Evolutionary conservation across 257 asterid genomes (phyloP), one percentile per base, ranked within the genome.

Genomic region (Solanum peruvianum): DNA sequence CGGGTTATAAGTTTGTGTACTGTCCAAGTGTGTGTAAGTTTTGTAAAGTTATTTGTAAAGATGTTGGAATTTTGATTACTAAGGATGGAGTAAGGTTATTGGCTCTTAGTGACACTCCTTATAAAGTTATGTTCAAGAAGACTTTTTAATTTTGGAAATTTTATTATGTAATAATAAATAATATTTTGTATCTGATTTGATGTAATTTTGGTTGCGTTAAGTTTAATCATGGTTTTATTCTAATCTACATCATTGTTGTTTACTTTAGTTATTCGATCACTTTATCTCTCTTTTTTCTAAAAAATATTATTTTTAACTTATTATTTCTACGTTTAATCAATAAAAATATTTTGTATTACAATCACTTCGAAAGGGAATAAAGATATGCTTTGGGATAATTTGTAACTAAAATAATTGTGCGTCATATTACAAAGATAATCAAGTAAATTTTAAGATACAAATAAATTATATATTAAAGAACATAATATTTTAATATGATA

Each of bases 11-110:
- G 76, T 3, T 88, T 7, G 83, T 85, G 37, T 47, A 52, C 6
- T 81, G 86, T 73, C 87, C 90, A 6, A 85, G 84, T 37, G 88
- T 88, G 47, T 88, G 90, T 5, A 66, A 49, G n/a, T 14, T 7
- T 8, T 85, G 90, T 52, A 85, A 88, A 69, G 88, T 88, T 42
- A 47, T 85, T 20, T 88, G 90, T 33, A 88, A 77, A 85, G 90
- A 88, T 76, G 86, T 88, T 14, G 90, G 90, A 10, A 64, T 85
- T 9, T 76, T 60, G 2, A 35, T 69, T 10, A 21, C 14, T n/a
- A 64, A 85, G 13, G 83, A 62, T 78, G 87, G 86, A 64, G 84
- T 44, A 23, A 85, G 90, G 37, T 75, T 58, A 9, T 35, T 88
- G 76, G 90, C 83, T 45, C 76, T 88, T 15, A 85, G 83, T 37